Base-by-base conservation (phyloP, 257 asterid species). In the Gentiana dahurica region DNA sequence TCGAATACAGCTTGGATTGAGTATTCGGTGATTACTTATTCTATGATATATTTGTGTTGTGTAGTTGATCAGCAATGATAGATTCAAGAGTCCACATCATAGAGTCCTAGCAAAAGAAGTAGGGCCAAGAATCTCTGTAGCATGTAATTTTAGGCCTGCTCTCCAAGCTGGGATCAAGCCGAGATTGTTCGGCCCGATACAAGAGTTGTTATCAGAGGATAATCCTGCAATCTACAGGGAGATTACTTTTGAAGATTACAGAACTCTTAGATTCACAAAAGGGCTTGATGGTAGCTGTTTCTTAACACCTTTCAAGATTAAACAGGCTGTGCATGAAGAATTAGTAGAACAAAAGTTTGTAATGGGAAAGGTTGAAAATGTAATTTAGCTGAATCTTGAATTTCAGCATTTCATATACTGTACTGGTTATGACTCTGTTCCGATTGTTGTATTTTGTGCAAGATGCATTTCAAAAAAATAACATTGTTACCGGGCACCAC, bases 131-230 rank as follows among this genome's bases (percentile, higher is more conserved):
- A 65, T 73, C 34, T 73, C 78, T n/a, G 68, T 79, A 55, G 76
- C 74, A 24, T 41, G 56, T 51, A 53, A 79, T 65, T 79, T 83
- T 73, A 69, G 74, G 54, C 61, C 75, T 39, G 57, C 56, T 59
- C 49, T 64, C 49, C 49, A 52, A 24, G 57, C 46, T 58, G 55
- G 49, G 55, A 15, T 1, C 3, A 6, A 36, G 5, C 4, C 49
- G 34, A 35, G 43, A 54, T 63, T 70, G 0, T 77, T 71, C 45
- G 81, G 81, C 11, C 92, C 92, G 8, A 70, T 83, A 12, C 64
- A 73, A 44, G 80, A 80, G 60, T 64, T 82, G 32, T 5, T 79
- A n/a, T 75, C 87, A 1, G 75, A 72, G 13, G 81, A 79, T 12
- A 68, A 73, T 67, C 87, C 82, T 33, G 76, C 60, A 8, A 36